phyloP scores from a whole-genome alignment of 441 rosid genomes.

The Croton setiger region DNA sequence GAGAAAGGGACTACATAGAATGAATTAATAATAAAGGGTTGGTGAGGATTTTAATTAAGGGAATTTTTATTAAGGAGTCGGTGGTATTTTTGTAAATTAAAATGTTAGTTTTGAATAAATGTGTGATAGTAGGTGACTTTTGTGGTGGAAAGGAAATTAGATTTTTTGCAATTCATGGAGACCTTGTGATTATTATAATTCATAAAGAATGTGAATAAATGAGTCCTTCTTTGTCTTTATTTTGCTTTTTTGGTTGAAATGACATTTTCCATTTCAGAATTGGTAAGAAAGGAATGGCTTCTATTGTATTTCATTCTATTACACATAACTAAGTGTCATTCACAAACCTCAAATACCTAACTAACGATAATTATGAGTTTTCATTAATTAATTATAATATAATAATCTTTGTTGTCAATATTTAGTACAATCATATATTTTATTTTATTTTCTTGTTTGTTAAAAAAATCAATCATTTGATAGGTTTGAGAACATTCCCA shows the following conservation, averaged over 20 bases:
- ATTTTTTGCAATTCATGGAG: slow-evolving; percentile 13
- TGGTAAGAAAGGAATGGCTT: slow-evolving; percentile 21
- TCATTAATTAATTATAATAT: too few relatives aligned
- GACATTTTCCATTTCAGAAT: slow-evolving; percentile 10
- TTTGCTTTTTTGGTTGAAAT: slow-evolving; percentile 17
- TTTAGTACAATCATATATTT: too few relatives aligned
- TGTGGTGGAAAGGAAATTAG: slow-evolving; percentile 28
- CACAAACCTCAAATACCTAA: not conserved
- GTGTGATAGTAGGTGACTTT: not conserved
- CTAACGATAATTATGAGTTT: too few relatives aligned
- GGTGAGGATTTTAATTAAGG: not conserved
- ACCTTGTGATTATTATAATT: slow-evolving; percentile 22
- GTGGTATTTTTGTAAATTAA: not conserved
- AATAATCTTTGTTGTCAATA: too few relatives aligned
- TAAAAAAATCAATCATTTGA: too few relatives aligned
- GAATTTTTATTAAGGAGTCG: not conserved
- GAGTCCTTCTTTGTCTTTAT: not conserved
- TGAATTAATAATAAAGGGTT: not conserved
- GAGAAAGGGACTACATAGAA: not conserved
- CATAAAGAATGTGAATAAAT: slow-evolving; percentile 19
- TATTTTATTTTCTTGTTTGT: too few relatives aligned
- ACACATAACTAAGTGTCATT: not conserved
- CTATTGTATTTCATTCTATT: slow-evolving; percentile 12
- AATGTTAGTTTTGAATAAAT: not conserved
- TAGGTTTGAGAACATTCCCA: too few relatives aligned